phyloP scores from a whole-genome alignment of 345 rosid genomes.

The Sisymbrium irio region DNA sequence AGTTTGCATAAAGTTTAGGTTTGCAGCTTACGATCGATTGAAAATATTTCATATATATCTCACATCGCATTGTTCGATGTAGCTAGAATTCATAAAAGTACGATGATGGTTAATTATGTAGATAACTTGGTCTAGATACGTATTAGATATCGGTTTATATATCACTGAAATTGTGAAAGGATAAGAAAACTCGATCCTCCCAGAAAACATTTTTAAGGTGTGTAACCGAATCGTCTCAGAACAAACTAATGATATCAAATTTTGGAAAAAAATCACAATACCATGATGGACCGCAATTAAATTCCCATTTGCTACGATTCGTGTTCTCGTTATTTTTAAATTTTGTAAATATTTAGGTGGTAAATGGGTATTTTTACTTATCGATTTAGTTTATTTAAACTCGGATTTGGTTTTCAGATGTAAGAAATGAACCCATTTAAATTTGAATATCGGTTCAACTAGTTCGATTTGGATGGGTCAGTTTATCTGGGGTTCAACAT shows the following conservation, averaged over 20 bases:
- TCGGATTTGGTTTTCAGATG: neutral
- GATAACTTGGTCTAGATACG: neutral
- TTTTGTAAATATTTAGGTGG: neutral
- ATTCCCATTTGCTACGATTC: too few species aligned
- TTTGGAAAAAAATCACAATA: too few species aligned
- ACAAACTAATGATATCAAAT: too few species aligned
- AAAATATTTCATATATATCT: neutral
- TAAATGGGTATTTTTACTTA: neutral
- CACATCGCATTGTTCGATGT: neutral
- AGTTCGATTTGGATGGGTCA: neutral
- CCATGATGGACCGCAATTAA: too few species aligned
- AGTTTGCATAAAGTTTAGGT: neutral
- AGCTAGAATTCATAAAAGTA: neutral
- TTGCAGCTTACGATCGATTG: neutral
- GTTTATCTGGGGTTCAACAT: too few species aligned
- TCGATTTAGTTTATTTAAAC: too few species aligned
- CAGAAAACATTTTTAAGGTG: too few species aligned
- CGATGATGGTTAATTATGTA: neutral
- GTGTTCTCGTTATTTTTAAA: neutral
- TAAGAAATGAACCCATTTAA: neutral
- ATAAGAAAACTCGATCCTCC: too few species aligned
- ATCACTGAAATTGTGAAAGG: too few species aligned
- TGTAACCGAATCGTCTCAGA: too few species aligned
- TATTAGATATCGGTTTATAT: too few species aligned
- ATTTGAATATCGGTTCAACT: neutral